Evolutionary conservation across 768 basidiomycete genomes (phyloP), one percentile per base, ranked within the genome.

Genomic region (Cyathus striatus): DNA sequence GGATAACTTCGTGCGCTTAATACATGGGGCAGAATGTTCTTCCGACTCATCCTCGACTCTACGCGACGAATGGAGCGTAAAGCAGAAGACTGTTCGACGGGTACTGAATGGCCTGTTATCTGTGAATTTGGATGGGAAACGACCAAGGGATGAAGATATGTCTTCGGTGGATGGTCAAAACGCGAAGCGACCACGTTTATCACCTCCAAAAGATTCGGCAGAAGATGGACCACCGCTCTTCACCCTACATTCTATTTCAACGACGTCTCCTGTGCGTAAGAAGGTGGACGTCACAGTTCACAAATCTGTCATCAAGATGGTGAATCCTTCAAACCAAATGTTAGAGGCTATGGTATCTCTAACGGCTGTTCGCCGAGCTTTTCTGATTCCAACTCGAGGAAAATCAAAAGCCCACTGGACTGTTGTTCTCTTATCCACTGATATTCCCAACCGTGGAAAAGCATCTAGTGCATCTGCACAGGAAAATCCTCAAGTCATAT

Each of bases 371-470:
- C 63, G 65, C 1, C 80, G 85, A 24, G 78, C 78, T 0, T 90
- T 90, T 59, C 56, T 90, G 39, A 58, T 90, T 1, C 84, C 87
- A 7, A 88, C 86, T 0, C 74, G 86, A 20, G 84, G 83, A 22
- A 88, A 87, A 58, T 57, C 67, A 22, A 85, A 80, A 52, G 67
- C 78, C 0, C 83, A 89, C 52, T 87, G 84, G 83, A 83, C 83
- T 0, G 70, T 85, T 23, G 69, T 86, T 12, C 55, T 90, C 24
- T 65, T 90, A 21, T 65, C 79, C 6, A 59, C 72, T 3, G 83
- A 86, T 55, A 62, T 66, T 4, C 70, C 76, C 3, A 71, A 73
- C 23, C 72, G 70, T 38, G 59, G 59, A 32, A 67, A 69, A 41
- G 47, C 62, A 13, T 55, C 63, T 9, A 51, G 47, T 38, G 46